A percentile compares a stretch with the other conserved stretches of the same genome.
Evolutionary conservation across 1,284 basidiomycete species (phyloP).

Genomic region (Ceratobasidium sp.): DNA sequence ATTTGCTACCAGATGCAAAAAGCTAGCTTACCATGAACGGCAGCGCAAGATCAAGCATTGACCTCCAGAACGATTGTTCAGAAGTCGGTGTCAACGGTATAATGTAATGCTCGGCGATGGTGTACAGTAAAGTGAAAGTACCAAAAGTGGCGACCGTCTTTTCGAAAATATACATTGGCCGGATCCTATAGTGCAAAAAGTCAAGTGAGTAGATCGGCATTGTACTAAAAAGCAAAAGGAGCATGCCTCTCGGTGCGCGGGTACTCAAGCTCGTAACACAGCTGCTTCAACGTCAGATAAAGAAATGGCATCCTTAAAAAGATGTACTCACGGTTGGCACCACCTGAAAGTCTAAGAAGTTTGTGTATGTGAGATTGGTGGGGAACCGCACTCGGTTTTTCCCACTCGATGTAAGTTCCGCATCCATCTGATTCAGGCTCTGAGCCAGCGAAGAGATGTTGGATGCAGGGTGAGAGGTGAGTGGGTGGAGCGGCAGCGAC

Average conservation of each 20-base stretch:
- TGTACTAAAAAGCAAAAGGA: not conserved
- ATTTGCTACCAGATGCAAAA: not conserved
- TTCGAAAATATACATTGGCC: slow-evolving; percentile 92
- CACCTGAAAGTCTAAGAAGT: slow-evolving; percentile 90
- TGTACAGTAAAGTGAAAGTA: slow-evolving; percentile 82
- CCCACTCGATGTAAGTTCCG: slow-evolving; percentile 80
- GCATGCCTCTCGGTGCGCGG: slow-evolving; percentile 84
- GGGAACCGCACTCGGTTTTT: slow-evolving; percentile 80
- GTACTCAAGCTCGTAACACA: slow-evolving; percentile 93
- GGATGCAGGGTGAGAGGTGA: slow-evolving; percentile 79
- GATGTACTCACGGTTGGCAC: slow-evolving; percentile 76
- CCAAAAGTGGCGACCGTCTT: slow-evolving; percentile 96
- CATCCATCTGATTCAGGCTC: slow-evolving; percentile 80
- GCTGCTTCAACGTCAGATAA: not conserved
- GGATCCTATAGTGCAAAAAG: slow-evolving; percentile 65
- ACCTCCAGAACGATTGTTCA: slow-evolving; percentile 76
- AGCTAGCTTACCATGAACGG: slow-evolving; percentile 83
- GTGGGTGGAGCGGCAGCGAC: slow-evolving; percentile 60
- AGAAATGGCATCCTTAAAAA: not conserved
- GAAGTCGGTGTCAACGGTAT: slow-evolving; percentile 79
- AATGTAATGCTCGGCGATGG: slow-evolving; percentile 94
- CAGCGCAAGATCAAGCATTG: slow-evolving; percentile 86
- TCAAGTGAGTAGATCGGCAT: not conserved
- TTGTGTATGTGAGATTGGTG: slow-evolving; percentile 82
- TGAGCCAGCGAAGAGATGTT: slow-evolving; percentile 76